Evolutionary conservation across 108 stramenopile species (phyloP).

Genomic region (Nannochloropsis salina): DNA sequence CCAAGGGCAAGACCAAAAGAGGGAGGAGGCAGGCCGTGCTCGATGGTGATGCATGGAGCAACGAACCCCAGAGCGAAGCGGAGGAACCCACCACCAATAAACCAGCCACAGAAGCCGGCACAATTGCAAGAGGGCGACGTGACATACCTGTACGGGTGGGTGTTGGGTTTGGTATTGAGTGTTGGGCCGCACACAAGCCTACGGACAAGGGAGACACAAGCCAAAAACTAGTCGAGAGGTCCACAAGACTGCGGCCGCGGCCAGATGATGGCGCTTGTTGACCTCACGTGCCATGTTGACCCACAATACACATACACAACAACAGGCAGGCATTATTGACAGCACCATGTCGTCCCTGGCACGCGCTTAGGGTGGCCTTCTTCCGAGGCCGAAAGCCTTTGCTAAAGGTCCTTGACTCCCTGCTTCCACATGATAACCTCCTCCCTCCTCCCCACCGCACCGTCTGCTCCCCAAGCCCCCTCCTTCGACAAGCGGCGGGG

Average conservation of each 20-base stretch:
- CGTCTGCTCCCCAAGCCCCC: neutral
- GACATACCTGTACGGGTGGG: neutral
- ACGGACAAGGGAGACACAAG: neutral
- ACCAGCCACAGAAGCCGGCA: neutral
- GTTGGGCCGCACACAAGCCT: neutral
- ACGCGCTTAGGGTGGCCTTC: neutral
- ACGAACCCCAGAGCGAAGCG: constrained; percentile 10
- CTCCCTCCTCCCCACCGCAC: constrained; percentile 10
- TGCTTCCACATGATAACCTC: neutral
- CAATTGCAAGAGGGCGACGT: constrained; percentile 11
- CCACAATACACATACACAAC: neutral
- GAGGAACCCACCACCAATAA: neutral
- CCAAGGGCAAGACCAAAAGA: too few species aligned
- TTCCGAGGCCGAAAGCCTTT: constrained; percentile 4
- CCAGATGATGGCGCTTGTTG: neutral
- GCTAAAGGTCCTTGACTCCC: neutral
- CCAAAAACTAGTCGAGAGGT: neutral
- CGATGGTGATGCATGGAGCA: neutral
- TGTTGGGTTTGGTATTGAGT: neutral
- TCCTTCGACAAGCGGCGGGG: neutral
- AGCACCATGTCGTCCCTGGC: neutral
- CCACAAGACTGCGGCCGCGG: constrained; percentile 10
- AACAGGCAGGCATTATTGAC: neutral
- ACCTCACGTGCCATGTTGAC: neutral
- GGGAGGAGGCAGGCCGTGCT: neutral